Percentiles rank a stretch among this genome's conserved stretches.
Conservation (phyloP, 2,329 filamentous ascomycete genomes). For the Trichophyton schoenleinii region DNA sequence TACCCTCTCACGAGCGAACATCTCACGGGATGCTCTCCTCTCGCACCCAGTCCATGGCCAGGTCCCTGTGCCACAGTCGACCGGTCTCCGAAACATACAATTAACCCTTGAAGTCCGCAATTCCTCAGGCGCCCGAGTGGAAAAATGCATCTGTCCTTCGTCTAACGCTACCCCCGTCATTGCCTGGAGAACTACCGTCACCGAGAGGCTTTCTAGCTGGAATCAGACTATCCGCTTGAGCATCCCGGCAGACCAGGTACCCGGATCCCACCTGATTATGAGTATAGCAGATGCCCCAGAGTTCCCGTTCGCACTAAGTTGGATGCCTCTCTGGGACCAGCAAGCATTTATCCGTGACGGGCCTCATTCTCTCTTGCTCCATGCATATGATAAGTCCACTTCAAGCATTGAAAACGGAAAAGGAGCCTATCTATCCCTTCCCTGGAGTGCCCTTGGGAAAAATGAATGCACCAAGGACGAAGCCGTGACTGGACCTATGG, state of each 20-base stretch:
- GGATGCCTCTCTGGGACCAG: slow-evolving; percentile 87
- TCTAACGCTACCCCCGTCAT: slow-evolving; percentile 69
- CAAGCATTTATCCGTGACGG: slow-evolving; percentile 84
- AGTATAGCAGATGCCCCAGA: slow-evolving; percentile 76
- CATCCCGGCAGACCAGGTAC: slow-evolving; percentile 66
- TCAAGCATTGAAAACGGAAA: slow-evolving; percentile 58
- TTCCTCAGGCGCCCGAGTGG: slow-evolving; percentile 64
- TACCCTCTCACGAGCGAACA: slow-evolving; percentile 64
- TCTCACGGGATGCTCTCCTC: slow-evolving; percentile 54
- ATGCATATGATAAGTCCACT: slow-evolving; percentile 85
- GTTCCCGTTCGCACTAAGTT: slow-evolving; percentile 79
- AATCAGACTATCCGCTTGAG: slow-evolving; percentile 74
- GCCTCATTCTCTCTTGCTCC: slow-evolving; percentile 64
- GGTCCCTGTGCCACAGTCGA: slow-evolving; percentile 55
- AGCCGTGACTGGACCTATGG: slow-evolving; percentile 62
- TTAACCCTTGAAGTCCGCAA: slow-evolving; percentile 80
- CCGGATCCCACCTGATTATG: slow-evolving; percentile 74
- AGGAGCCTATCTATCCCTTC: slow-evolving; percentile 74
- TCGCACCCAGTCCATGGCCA: slow-evolving; percentile 68
- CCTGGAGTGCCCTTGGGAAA: slow-evolving; percentile 60
- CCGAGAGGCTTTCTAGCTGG: slow-evolving; percentile 71
- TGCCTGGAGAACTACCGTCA: slow-evolving; percentile 75
- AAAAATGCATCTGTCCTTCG: slow-evolving; percentile 74
- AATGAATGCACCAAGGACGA: slow-evolving; percentile 59
- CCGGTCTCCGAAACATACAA: slow-evolving; percentile 63